phyloP scores from a whole-genome alignment of 2,329 filamentous ascomycete genomes.

The Colletotrichum karsti region DNA sequence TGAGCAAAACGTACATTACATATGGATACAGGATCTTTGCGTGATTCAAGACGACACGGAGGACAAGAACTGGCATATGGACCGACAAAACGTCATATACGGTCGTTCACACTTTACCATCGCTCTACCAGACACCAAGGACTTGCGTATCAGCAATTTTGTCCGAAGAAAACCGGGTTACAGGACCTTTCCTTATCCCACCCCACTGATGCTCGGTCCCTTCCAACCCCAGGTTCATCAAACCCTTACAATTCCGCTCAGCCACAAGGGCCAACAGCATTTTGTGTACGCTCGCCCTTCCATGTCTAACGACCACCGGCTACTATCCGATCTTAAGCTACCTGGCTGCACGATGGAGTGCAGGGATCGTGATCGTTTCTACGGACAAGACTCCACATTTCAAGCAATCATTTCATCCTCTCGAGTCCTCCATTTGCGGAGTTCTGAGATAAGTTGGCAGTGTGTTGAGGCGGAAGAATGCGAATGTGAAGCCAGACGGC shows the following conservation, averaged over 20 bases:
- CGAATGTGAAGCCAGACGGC: not conserved
- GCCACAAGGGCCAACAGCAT: not conserved
- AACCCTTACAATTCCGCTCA: not conserved
- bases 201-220: too few species aligned
- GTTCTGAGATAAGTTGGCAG: constrained; percentile 9
- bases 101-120: constrained; percentile 1
- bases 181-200: too few species aligned
- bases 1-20: not conserved
- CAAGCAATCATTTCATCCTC: constrained; percentile 3
- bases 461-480: not conserved
- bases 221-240: too few species aligned
- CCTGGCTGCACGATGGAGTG: too few species aligned
- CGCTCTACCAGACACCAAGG: not conserved
- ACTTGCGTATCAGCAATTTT: not conserved
- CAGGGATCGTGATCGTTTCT: too few species aligned
- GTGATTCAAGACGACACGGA: not conserved
- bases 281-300: not conserved
- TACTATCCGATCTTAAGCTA: too few species aligned
- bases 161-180: not conserved
- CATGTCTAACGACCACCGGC: not conserved
- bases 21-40: constrained; percentile 1
- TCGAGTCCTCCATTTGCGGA: not conserved
- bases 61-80: constrained; percentile 1
- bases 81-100: not conserved
- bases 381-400: not conserved